Base-by-base conservation (phyloP, 805 yeast genomes). In the Saccharomycopsis sp. region DNA sequence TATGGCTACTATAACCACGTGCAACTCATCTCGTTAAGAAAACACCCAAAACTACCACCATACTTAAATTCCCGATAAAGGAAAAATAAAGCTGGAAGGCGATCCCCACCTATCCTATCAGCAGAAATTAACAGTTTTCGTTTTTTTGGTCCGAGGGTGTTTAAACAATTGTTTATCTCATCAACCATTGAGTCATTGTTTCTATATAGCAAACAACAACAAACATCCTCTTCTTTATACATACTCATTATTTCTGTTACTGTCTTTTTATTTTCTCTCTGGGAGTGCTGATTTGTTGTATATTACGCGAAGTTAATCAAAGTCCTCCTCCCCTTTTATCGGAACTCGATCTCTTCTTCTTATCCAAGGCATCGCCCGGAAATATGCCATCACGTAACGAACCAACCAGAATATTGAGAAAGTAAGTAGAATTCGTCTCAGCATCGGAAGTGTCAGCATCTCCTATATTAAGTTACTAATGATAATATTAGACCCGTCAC, bases 331-430 rank as follows among this genome's bases (percentile, higher is more conserved):
- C n/a, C n/a, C n/a, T n/a, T n/a, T n/a, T n/a, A n/a, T n/a, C n/a
- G n/a, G n/a, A n/a, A n/a, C n/a, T n/a, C n/a, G n/a, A n/a, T n/a
- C n/a, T n/a, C n/a, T n/a, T n/a, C n/a, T n/a, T n/a, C n/a, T n/a
- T n/a, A n/a, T n/a, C n/a, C n/a, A n/a, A 12, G 12, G 12, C 38
- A 12, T 29, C 38, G 5, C 12, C 38, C 5, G 9, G 38, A 8
- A 52, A 22, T 20, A 68, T 68, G 70, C 70, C 70, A n/a, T 63
- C 71, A 7, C 69, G 69, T 49, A 63, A 64, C 54, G 70, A 68
- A 49, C 69, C 67, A 8, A 67, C 71, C 52, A 66, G 67, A 51
- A 66, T 68, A 51, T 57, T 52, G 56, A 64, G 64, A 60, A 58
- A 56, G 71, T 68, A 47, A 59, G 71, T n/a, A n/a, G n/a, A n/a